Conservation (phyloP, 2,329 filamentous ascomycete species). For the Paecilomyces dactylethromorphus region DNA sequence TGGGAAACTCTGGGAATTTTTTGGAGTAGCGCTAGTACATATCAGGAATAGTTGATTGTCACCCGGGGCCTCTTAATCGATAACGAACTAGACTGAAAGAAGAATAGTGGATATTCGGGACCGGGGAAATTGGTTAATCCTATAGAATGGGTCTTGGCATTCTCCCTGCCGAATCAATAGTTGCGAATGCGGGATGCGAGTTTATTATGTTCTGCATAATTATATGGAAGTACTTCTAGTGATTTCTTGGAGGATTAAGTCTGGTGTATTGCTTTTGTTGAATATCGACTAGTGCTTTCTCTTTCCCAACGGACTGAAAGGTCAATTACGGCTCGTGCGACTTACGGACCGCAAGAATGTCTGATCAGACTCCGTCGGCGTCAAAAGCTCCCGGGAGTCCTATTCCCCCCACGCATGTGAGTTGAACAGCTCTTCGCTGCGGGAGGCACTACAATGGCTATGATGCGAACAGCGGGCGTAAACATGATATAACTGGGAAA, state of each 20-base stretch:
- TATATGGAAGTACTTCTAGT: neutral
- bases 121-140: no score
- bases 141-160: neutral
- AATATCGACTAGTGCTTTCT: neutral
- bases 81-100: neutral
- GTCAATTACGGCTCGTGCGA: neutral
- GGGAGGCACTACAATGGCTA: neutral
- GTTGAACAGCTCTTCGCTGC: neutral
- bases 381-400: neutral
- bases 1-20: conserved; percentile 21
- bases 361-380: neutral
- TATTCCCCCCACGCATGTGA: neutral
- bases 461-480: neutral
- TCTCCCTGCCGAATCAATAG: neutral
- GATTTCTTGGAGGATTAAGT: conserved; percentile 6
- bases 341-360: neutral
- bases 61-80: neutral
- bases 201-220: neutral
- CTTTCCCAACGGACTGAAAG: neutral
- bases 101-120: neutral
- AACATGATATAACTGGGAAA: neutral
- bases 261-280: neutral
- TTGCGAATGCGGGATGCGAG: neutral
- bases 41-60: conserved; percentile 2
- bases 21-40: conserved; percentile 19